Evolutionary conservation across 2,329 filamentous ascomycete genomes (phyloP).

Genomic region (Fusarium tanahbumbuense): DNA sequence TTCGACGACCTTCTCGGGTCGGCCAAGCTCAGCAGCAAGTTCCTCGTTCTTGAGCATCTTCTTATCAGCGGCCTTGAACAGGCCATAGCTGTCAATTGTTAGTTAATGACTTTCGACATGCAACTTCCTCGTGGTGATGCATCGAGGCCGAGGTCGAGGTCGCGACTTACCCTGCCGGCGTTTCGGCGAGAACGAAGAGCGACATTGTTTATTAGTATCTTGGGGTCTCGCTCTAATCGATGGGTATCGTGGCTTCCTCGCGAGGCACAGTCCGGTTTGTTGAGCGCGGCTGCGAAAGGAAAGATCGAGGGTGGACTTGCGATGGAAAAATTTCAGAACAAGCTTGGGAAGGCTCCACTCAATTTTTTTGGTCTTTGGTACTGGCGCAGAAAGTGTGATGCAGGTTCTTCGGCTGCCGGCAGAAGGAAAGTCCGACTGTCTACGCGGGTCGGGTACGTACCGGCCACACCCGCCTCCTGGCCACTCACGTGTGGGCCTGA

Average conservation of each 20-base stretch:
- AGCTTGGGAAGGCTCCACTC: slow-evolving; percentile 53
- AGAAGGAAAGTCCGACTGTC: slow-evolving; percentile 43
- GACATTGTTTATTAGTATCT: slow-evolving; percentile 70
- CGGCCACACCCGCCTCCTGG: slow-evolving; percentile 17
- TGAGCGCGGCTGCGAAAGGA: slow-evolving; percentile 51
- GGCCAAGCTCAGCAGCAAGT: slow-evolving; percentile 77
- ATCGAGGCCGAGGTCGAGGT: slow-evolving; percentile 10
- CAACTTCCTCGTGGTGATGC: slow-evolving; percentile 23
- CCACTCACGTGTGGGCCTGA: slow-evolving; percentile 47
- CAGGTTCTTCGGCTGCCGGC: slow-evolving; percentile 42
- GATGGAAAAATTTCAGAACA: slow-evolving; percentile 58
- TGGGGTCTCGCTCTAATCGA: slow-evolving; percentile 48
- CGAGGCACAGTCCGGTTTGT: slow-evolving; percentile 53
- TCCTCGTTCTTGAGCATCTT: slow-evolving; percentile 93
- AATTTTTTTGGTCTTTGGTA: slow-evolving; percentile 52
- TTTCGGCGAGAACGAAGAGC: slow-evolving; percentile 93
- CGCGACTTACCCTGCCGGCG: slow-evolving; percentile 77
- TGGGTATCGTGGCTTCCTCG: slow-evolving; percentile 51
- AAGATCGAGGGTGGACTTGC: slow-evolving; percentile 50
- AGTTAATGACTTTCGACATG: slow-evolving; percentile 40
- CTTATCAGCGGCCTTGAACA: slow-evolving; percentile 99
- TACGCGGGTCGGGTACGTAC: slow-evolving; percentile 16
- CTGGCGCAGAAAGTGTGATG: slow-evolving; percentile 47
- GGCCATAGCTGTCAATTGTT: slow-evolving; percentile 78
- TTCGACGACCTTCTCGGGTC: slow-evolving; percentile 85